Conservation (phyloP, 257 asterid species). For the Paraleonurus japonicus region DNA sequence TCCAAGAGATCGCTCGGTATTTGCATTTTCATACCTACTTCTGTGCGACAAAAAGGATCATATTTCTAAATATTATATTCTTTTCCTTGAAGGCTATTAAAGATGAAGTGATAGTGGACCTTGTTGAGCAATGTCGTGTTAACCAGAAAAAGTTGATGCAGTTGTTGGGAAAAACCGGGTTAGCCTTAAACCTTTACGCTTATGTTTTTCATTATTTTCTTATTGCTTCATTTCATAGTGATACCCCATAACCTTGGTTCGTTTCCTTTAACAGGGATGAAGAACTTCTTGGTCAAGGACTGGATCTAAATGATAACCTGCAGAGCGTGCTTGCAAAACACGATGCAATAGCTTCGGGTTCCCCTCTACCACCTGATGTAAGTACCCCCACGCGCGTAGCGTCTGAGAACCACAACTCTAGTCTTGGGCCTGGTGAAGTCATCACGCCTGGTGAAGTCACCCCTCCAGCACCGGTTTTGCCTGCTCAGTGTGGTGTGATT, state of each 20-base stretch:
- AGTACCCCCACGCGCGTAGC: conserved; percentile 20
- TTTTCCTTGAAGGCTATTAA: conserved; percentile 51
- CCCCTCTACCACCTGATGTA: conserved; percentile 46
- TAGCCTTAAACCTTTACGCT: conserved; percentile 11
- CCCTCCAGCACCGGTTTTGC: conserved; percentile 42
- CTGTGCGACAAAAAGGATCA: neutral
- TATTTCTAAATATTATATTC: neutral
- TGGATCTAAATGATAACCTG: conserved; percentile 75
- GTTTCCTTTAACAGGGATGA: conserved; percentile 57
- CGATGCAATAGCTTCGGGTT: conserved; percentile 84
- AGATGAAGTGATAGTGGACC: conserved; percentile 38
- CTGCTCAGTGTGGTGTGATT: conserved; percentile 27
- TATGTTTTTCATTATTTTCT: neutral
- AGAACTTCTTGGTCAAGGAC: conserved; percentile 84
- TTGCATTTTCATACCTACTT: neutral
- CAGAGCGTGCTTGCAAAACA: conserved; percentile 71
- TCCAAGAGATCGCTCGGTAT: conserved; percentile 61
- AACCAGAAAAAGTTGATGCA: conserved; percentile 86
- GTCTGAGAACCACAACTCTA: conserved; percentile 35
- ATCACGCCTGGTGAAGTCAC: conserved; percentile 16
- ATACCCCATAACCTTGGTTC: neutral
- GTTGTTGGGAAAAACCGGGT: conserved; percentile 66
- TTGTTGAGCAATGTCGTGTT: conserved; percentile 71
- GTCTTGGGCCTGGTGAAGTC: conserved; percentile 32
- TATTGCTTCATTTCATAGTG: neutral